A percentile compares a stretch with the other conserved stretches of the same genome.
phyloP scores from a whole-genome alignment of 441 rosid genomes.

The Brassica balearica region DNA sequence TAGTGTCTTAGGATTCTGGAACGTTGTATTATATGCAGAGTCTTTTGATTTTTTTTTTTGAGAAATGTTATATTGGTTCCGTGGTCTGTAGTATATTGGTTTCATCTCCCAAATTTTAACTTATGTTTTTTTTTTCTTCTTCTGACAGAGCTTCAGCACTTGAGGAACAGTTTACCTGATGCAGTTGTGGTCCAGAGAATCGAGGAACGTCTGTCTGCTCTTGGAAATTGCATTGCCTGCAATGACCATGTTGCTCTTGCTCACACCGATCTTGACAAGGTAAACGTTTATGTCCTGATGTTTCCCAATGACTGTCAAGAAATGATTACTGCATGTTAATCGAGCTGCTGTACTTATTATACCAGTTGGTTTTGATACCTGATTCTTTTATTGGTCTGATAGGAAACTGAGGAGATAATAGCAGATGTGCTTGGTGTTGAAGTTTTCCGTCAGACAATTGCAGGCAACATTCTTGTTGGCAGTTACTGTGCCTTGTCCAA shows the following conservation, averaged over 20 bases:
- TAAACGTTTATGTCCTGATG: slow-evolving; percentile 25
- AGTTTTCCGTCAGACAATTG: slow-evolving; percentile 88
- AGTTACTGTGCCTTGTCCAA: slow-evolving; percentile 85
- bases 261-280: slow-evolving; percentile 91
- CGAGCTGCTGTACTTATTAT: background rate
- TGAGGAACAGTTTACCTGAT: slow-evolving; percentile 95
- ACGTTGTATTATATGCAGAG: background rate
- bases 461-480: slow-evolving; percentile 86
- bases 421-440: slow-evolving; percentile 93
- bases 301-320: background rate
- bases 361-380: background rate
- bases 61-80: background rate
- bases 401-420: slow-evolving; percentile 83
- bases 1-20: background rate
- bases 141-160: slow-evolving; percentile 82
- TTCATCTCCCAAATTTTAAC: background rate
- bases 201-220: slow-evolving; percentile 89
- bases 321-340: background rate
- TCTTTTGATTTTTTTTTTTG: background rate
- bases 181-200: slow-evolving; percentile 83
- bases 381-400: background rate
- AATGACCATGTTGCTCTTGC: slow-evolving; percentile 95
- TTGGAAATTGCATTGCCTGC: slow-evolving; percentile 93
- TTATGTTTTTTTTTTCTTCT: background rate
- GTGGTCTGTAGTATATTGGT: too few species aligned